Conservation (phyloP, 176 grass and related monocot genomes). For the Oryza meyeriana region DNA sequence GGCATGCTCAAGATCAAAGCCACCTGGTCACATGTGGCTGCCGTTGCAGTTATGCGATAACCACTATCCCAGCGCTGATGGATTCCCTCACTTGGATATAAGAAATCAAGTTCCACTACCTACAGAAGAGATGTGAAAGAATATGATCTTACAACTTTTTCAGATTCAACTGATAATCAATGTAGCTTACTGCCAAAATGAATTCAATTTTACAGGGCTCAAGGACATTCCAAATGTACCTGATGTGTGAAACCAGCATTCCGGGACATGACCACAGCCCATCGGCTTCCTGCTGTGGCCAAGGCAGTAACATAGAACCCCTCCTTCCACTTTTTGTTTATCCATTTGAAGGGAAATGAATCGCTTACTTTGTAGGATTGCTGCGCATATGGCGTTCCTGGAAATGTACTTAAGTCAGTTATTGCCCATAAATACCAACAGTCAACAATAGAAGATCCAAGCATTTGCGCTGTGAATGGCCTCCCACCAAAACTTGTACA, state of each 20-base stretch:
- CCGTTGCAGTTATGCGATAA: constrained; percentile 86
- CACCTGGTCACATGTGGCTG: constrained; percentile 85
- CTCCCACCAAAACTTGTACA: constrained; percentile 1
- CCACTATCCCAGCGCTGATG: constrained; percentile 90
- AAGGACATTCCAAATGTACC: constrained; percentile 36
- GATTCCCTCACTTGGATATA: constrained; percentile 95
- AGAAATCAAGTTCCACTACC: constrained; percentile 98
- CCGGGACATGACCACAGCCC: constrained; percentile 91
- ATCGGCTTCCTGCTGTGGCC: constrained; percentile 88
- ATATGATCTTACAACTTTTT: not conserved
- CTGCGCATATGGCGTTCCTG: constrained; percentile 83
- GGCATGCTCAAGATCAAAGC: constrained; percentile 88
- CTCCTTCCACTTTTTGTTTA: constrained; percentile 99
- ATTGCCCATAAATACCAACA: constrained; percentile 20
- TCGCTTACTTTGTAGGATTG: constrained; percentile 98
- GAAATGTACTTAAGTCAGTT: constrained; percentile 40
- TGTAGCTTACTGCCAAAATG: not conserved
- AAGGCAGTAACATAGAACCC: constrained; percentile 93
- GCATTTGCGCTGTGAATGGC: not conserved
- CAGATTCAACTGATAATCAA: not conserved
- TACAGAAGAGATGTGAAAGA: constrained; percentile 16
- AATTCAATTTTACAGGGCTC: constrained; percentile 3
- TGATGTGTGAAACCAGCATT: constrained; percentile 91
- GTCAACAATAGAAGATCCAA: constrained; percentile 6
- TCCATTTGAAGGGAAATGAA: constrained; percentile 98